Evolutionary conservation across 768 basidiomycete genomes (phyloP), one percentile per base, ranked within the genome.

Genomic region (Mycena olivaceomarginata): DNA sequence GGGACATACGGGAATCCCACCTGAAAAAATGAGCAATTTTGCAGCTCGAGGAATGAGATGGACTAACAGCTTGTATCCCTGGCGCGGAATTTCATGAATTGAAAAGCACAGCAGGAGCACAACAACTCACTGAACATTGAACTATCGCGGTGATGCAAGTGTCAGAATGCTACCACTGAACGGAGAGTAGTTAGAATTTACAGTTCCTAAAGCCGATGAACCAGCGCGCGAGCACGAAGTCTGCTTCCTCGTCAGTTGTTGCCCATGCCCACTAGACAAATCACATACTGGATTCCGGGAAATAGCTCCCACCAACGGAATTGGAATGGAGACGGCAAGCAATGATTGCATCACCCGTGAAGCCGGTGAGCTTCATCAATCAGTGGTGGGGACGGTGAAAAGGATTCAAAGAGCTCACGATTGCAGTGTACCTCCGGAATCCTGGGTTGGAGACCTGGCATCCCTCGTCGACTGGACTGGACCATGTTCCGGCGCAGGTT

Each of bases 401-500:
- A 45, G 20, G 20, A 43, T 6, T 43, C 11, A 43, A n/a, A 43
- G 41, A 8, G 31, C 37, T 64, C 41, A 64, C 63, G 11, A 18
- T 45, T 8, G 63, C 40, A 43, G 8, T 64, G 63, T 43, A 64
- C 43, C 40, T 64, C 41, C 41, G 43, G n/a, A 64, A 64, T 12
- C 63, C 63, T 2, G 63, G 40, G 9, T 43, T 43, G 31, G 43
- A 31, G 31, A 31, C 31, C 31, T 31, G 40, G 37, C 63, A 64
- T 43, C 63, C 63, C 11, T 39, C 40, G 7, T 64, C 43, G 41
- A 64, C 41, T 43, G 31, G 31, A 4, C 16, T 45, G 1, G 63
- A 64, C 63, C 63, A 64, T 45, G 40, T 4, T 43, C 63, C 63
- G 40, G 63, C 63, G 63, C 63, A 64, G 7, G 7, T 64, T 45